Evolutionary conservation across 192 early-diverging fungal species (phyloP).

Genomic region (Linnemannia elongata): DNA sequence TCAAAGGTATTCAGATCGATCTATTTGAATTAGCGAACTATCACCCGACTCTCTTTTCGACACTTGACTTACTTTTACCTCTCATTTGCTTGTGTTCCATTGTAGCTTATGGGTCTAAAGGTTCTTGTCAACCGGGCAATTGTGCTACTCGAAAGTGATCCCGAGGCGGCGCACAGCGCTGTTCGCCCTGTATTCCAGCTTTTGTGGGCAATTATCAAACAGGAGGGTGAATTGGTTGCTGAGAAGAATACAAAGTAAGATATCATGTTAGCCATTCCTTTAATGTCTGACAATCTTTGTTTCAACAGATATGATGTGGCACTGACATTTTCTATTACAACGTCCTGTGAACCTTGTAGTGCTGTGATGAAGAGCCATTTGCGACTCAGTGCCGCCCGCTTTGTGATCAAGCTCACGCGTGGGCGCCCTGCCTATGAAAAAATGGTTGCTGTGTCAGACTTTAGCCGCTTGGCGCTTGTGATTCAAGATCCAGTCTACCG

Average conservation of each 20-base stretch:
- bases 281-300: background rate
- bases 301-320: background rate
- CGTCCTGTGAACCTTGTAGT: background rate
- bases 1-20: conserved; percentile 61
- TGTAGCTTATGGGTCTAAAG: conserved; percentile 72
- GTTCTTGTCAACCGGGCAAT: conserved; percentile 72
- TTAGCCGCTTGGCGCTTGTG: conserved; percentile 71
- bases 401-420: conserved; percentile 74
- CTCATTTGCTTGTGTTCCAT: background rate
- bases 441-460: conserved; percentile 67
- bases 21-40: background rate
- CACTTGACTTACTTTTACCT: background rate
- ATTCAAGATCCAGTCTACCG: conserved; percentile 85
- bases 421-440: conserved; percentile 60
- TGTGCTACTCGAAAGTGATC: conserved; percentile 61
- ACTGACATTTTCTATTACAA: background rate
- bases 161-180: conserved; percentile 52
- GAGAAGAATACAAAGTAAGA: conserved; percentile 62
- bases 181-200: conserved; percentile 71
- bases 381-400: conserved; percentile 74
- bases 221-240: conserved; percentile 74
- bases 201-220: conserved; percentile 71
- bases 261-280: background rate
- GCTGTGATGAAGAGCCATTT: conserved; percentile 71
- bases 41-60: background rate